Base-by-base conservation (phyloP, 179 eudicot species). In the Drosera spatulata region DNA sequence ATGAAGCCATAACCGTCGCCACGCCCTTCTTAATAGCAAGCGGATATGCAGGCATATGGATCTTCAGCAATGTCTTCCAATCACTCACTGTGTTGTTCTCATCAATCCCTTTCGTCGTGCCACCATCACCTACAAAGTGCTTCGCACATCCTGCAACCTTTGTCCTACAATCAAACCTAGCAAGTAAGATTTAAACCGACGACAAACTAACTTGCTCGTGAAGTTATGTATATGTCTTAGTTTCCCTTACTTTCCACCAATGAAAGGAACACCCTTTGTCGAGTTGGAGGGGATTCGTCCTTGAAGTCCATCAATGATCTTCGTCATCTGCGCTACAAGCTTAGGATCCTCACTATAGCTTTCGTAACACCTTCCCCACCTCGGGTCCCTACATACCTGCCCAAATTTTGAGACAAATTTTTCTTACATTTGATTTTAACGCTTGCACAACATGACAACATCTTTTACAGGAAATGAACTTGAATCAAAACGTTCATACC, bases 81-180 rank as follows among this genome's bases (percentile, higher is more conserved):
- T 77, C 6, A 51, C 71, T 75, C 64, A 75, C 59, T 1, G 82
- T 78, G 59, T 78, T 78, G 68, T 78, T 75, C 49, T 78, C 82
- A 39, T 78, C 69, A 44, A 78, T 75, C 3, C 82, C 82, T 2
- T 63, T 69, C 10, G 63, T 62, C 0, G 82, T 78, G n/a, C 82
- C 82, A 38, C 82, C 82, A 38, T 78, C 82, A 42, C 82, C 82
- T 49, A 78, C 79, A 53, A 78, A 78, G 64, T 78, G 82, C 75
- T 78, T 78, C 37, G 82, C 82, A 61, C 82, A 78, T 6, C 75
- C 82, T 2, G 82, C 82, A 10, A 78, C 79, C 2, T 61, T 72
- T 46, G 45, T 59, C 82, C 82, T 78, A 22, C 33, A 22, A 22
- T 22, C 33, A 22, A 22, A 22, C 33, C 33, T 22, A 22, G 33